Percentiles rank a stretch among this genome's conserved stretches.
phyloP scores from a whole-genome alignment of 2,329 filamentous ascomycete genomes.

The Calonectria ilicicola region DNA sequence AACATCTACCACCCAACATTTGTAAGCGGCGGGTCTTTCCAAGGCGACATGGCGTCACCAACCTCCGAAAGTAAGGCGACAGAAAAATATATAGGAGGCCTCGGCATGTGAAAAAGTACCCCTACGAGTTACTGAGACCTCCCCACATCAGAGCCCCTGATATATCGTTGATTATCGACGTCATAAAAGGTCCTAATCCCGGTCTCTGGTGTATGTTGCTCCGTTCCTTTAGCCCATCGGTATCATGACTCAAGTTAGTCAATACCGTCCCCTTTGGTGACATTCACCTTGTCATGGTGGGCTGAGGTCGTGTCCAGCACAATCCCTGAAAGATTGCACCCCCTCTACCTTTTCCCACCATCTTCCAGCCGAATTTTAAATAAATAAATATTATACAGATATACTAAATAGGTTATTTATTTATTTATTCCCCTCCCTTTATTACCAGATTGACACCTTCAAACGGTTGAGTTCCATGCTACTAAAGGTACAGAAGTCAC shows the following conservation, averaged over 20 bases:
- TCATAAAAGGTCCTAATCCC: background rate
- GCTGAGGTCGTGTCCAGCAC: constrained; percentile 2
- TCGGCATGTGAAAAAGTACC: constrained; percentile 4
- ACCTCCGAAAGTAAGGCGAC: background rate
- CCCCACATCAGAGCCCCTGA: background rate
- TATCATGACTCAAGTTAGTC: background rate
- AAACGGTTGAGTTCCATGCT: too few species aligned
- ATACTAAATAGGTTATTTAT: too few species aligned
- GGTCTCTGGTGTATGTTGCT: background rate
- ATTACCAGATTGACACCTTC: too few species aligned
- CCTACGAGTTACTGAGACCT: background rate
- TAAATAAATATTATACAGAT: too few species aligned
- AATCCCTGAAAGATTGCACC: too few species aligned
- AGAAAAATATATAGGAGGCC: background rate
- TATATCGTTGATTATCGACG: too few species aligned
- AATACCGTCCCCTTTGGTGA: background rate
- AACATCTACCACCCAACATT: background rate
- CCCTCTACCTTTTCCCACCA: too few species aligned
- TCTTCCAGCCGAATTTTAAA: too few species aligned
- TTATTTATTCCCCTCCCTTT: too few species aligned
- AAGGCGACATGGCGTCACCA: background rate
- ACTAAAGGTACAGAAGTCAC: too few species aligned
- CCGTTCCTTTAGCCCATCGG: background rate
- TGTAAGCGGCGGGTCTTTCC: background rate
- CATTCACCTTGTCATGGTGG: background rate